A percentile compares a stretch with the other conserved stretches of the same genome.
These are phyloP conservation scores for Serendipita sp. DNA, from an alignment of 768 basidiomycete species.

Conservation along the genomic window DNA sequence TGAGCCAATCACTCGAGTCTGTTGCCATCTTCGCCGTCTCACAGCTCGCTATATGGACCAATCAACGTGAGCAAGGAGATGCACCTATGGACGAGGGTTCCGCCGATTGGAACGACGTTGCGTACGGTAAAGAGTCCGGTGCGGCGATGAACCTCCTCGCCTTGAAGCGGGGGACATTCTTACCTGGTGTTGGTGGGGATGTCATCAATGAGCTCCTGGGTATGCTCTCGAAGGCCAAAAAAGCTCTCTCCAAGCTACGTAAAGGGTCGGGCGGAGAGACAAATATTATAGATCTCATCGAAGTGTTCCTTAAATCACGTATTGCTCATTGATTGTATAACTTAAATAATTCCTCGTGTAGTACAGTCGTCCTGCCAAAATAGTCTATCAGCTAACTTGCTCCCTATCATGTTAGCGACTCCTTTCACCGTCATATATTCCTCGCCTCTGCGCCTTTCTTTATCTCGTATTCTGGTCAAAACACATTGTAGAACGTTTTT, in stretches of 20 bases:
- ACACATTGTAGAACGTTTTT: constrained; percentile 24
- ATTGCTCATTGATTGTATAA: background rate
- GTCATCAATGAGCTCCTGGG: background rate
- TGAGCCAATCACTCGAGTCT: constrained; percentile 41
- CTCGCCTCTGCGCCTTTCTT: background rate
- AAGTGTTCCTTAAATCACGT: background rate
- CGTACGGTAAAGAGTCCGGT: background rate
- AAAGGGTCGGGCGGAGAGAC: background rate
- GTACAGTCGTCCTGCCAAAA: no score
- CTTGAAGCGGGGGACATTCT: background rate
- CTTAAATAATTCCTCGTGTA: no score
- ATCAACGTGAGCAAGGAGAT: constrained; percentile 51
- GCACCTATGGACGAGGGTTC: constrained; percentile 2
- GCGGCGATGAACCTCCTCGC: background rate
- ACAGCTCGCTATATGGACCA: constrained; percentile 65
- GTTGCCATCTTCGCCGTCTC: constrained; percentile 56
- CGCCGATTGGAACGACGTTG: constrained; percentile 1
- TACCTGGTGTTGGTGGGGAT: background rate
- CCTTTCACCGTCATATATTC: background rate
- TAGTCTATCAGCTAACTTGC: no score
- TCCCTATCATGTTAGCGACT: no score
- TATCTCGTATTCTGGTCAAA: background rate
- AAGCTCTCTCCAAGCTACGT: background rate
- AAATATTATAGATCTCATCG: background rate
- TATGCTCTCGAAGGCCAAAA: constrained; percentile 5